Evolutionary conservation across 495 filamentous ascomycete genomes (phyloP), one percentile per base, ranked within the genome.

Genomic region (Umbilicaria muhlenbergii): DNA sequence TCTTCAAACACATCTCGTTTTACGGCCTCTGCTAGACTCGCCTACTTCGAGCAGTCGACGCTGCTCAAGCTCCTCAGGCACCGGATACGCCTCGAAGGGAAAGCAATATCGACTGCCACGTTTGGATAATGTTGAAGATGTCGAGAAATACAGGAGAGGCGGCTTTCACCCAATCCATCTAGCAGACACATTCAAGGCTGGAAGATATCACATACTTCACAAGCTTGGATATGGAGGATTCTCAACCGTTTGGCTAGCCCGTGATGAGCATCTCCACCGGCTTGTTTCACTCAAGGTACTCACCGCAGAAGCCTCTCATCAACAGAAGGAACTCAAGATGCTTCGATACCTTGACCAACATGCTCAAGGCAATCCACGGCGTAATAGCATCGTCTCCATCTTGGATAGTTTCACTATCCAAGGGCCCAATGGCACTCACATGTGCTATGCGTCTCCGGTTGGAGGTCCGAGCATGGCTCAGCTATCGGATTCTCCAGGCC

Each of bases 231-330:
- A 54, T 39, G 69, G 73, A 7, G 63, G 64, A 5, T 71, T 64
- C 46, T 68, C 62, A 4, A 75, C 65, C 2, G 65, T 73, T 41
- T 78, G 71, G 72, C 64, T 79, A 33, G 71, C 69, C 28, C 62
- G 51, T 3, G 69, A 79, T 33, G 16, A 51, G 17, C 46, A 15
- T 5, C 12, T 24, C 34, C 16, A 40, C 32, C 45, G 16, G 32
- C 43, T 33, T 31, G 37, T 41, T 28, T 33, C 44, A 21, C 28
- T 47, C 11, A 47, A 47, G 38, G 33, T 47, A 31, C 14, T 37
- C 19, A 43, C 17, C 4, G 45, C 45, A 4, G 45, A 47, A 18
- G 11, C 2, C 8, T 36, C 21, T 3, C 28, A 2, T 16, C 1
- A 31, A 32, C 38, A 24, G 6, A 8, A 10, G 10, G 45, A 48